Evolutionary conservation across 2,329 filamentous ascomycete species (phyloP).

Genomic region (Pyrenochaeta sp.): DNA sequence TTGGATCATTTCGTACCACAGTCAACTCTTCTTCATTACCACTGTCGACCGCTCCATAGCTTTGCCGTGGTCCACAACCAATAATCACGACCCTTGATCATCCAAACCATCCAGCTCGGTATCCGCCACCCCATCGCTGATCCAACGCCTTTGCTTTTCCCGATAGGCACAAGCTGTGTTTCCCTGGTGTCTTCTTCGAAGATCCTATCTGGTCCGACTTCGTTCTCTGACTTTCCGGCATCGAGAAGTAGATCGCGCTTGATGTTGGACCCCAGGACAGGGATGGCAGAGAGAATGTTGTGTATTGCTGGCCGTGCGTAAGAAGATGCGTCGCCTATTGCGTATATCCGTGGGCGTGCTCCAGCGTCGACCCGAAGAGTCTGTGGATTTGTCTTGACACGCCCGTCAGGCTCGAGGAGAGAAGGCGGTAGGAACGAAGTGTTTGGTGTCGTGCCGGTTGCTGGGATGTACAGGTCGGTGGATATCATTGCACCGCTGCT

Average conservation of each 20-base stretch:
- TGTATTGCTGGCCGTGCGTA: conserved; percentile 43
- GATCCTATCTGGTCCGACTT: conserved; percentile 21
- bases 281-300: conserved; percentile 48
- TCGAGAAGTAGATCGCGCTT: conserved; percentile 58
- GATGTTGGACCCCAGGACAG: conserved; percentile 56
- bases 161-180: conserved; percentile 39
- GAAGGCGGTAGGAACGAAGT: conserved; percentile 35
- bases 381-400: conserved; percentile 33
- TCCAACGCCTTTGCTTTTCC: conserved; percentile 38
- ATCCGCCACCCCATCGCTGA: conserved; percentile 44
- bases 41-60: conserved; percentile 63
- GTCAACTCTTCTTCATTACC: conserved; percentile 30
- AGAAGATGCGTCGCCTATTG: conserved; percentile 46
- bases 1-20: background rate
- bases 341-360: conserved; percentile 39
- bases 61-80: conserved; percentile 60
- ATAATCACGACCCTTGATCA: conserved; percentile 51
- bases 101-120: conserved; percentile 47
- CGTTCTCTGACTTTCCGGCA: conserved; percentile 29
- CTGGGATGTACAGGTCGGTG: conserved; percentile 49
- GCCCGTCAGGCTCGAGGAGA: conserved; percentile 34
- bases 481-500: conserved; percentile 48
- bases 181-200: conserved; percentile 30
- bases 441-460: conserved; percentile 46
- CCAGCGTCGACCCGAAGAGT: conserved; percentile 40